Evolutionary conservation across 106 monocot genomes (phyloP).

Genomic region (Amphibolis antarctica): DNA sequence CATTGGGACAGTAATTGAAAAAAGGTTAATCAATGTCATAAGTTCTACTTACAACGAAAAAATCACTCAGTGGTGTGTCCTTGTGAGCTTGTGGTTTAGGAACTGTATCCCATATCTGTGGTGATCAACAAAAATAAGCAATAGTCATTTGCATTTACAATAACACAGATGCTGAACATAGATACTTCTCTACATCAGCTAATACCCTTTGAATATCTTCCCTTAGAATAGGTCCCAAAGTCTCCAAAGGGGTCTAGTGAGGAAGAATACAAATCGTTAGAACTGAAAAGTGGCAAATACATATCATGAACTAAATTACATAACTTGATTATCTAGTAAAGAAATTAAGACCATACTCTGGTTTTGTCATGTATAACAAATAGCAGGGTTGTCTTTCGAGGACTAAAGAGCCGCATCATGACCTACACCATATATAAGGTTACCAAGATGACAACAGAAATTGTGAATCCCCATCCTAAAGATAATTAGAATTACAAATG

Average conservation of each 20-base stretch:
- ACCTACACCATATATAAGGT: conserved; percentile 2
- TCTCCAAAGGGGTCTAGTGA: conserved; percentile 11
- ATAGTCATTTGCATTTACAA: background rate
- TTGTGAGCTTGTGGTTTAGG: conserved; percentile 71
- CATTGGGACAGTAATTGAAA: background rate
- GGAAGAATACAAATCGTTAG: background rate
- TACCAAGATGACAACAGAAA: background rate
- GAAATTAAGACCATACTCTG: conserved; percentile 4
- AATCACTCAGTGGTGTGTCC: conserved; percentile 83
- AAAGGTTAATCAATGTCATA: background rate
- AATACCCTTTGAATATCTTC: conserved; percentile 17
- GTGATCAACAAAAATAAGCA: background rate
- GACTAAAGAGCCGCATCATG: conserved; percentile 23
- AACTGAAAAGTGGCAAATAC: background rate
- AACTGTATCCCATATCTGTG: conserved; percentile 88
- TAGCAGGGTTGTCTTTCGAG: conserved; percentile 18
- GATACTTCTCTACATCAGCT: no score
- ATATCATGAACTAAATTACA: background rate
- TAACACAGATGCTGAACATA: no score
- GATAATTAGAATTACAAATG: no score
- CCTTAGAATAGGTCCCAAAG: conserved; percentile 12
- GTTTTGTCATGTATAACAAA: conserved; percentile 26
- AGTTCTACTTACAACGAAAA: conserved; percentile 63
- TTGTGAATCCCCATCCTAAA: background rate
- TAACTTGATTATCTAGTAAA: background rate